A percentile compares a stretch with the other conserved stretches of the same genome.
phyloP scores from a whole-genome alignment of 257 asterid genomes.

The Ilex aquifolium region DNA sequence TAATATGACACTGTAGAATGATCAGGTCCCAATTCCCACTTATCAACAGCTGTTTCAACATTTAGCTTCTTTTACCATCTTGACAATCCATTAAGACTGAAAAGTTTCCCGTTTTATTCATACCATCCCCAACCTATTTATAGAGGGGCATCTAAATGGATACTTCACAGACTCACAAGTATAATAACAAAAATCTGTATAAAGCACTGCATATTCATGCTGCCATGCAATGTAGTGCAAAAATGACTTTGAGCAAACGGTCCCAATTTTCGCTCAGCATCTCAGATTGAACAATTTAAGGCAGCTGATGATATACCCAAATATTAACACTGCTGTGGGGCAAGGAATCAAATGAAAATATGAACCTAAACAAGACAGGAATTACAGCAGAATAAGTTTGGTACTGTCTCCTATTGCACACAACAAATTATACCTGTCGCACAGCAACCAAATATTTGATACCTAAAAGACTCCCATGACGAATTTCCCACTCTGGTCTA shows the following conservation, averaged over 20 bases:
- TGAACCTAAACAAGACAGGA: not conserved
- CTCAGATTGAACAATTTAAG: not conserved
- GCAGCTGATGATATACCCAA: not conserved
- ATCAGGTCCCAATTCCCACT: too few relatives aligned
- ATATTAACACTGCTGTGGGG: not conserved
- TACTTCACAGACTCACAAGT: too few relatives aligned
- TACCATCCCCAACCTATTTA: too few relatives aligned
- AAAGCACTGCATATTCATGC: too few relatives aligned
- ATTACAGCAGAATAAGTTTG: not conserved
- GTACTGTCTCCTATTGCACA: not conserved
- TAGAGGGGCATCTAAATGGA: too few relatives aligned
- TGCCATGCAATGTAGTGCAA: too few relatives aligned
- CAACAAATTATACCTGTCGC: conserved; percentile 63
- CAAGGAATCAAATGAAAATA: not conserved
- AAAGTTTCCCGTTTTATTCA: too few relatives aligned
- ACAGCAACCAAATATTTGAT: conserved; percentile 94
- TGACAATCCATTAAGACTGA: too few relatives aligned
- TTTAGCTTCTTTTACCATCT: too few relatives aligned
- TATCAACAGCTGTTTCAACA: too few relatives aligned
- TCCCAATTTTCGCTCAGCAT: not conserved
- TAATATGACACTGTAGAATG: too few relatives aligned
- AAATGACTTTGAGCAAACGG: not conserved
- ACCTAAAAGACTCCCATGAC: conserved; percentile 98
- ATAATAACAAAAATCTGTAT: too few relatives aligned
- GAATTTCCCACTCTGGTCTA: conserved; percentile 99